Base-by-base conservation (phyloP, 1,284 basidiomycete species). In the Cutaneotrichosporon curvatum region DNA sequence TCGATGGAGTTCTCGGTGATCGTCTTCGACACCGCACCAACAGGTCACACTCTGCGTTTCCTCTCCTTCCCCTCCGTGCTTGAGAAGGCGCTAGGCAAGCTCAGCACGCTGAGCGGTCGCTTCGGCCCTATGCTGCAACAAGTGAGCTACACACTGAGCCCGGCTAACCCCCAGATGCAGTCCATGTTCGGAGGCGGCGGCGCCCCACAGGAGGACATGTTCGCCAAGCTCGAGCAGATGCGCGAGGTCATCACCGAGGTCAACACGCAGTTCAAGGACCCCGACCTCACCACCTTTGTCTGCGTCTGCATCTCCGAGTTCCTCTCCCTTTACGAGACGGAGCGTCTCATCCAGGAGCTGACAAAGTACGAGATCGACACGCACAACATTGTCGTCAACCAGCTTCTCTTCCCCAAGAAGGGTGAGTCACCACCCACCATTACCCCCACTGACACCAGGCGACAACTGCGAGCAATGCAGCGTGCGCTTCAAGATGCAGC, bases 1-100 rank as follows among this genome's bases (percentile, higher is more conserved):
- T 95, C 89, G n/a, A 97, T 98, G 94, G 84, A 97, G 73, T 99
- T 95, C 76, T 92, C 89, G 19, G 89, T 95, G 48, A 97, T 99
- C 65, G 92, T 99, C 22, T 99, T 99, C 65, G 94, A 99, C 70
- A 99, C 94, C 1, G 94, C 94, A 32, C 94, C 94, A 2, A 99
- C 94, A 7, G 95, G 94, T 3, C 94, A 99, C 73, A 99, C 94
- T 0, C 79, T 98, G 5, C 89, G 94, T 32, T 99, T 99, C 78
- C 78, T 99, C 37, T 95, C 90, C 14, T 99, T 99, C 81, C 94
- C 94, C 0, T 86, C 84, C 10, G 95, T 99, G 2, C 79, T 99
- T 8, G 94, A 97, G 73, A 98, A 98, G 73, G 94, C 94, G 0
- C 76, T 98, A 1, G 89, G 90, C 23, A 99, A 99, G 73, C 79